A percentile compares a stretch with the other conserved stretches of the same genome.
Evolutionary conservation across 176 grass and related monocot species (phyloP).

Genomic region (Poa pratensis): DNA sequence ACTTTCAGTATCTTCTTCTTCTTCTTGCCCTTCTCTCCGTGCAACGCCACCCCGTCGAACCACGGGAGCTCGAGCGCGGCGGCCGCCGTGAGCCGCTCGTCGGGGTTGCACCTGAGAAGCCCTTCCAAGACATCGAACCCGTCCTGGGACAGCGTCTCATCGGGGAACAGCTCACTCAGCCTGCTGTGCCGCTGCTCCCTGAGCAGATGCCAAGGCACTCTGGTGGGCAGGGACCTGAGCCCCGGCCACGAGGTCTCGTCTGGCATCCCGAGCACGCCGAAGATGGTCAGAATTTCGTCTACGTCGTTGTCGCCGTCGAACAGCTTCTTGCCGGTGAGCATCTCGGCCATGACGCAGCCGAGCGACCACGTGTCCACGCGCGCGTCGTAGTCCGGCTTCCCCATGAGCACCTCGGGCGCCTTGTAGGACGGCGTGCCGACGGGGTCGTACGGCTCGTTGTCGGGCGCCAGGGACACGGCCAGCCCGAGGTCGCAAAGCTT

Average conservation of each 20-base stretch:
- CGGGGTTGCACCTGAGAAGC: neutral
- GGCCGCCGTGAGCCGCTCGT: neutral
- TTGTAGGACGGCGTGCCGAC: neutral
- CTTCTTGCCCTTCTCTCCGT: neutral
- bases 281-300: neutral
- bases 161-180: neutral
- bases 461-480: neutral
- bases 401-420: conserved; percentile 9
- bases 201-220: neutral
- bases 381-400: neutral
- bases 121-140: neutral
- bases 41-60: neutral
- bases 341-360: neutral
- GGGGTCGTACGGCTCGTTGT: neutral
- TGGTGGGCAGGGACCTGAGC: neutral
- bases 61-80: neutral
- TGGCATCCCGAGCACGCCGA: neutral
- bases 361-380: neutral
- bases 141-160: neutral
- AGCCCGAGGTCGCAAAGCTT: conserved; percentile 3
- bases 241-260: neutral
- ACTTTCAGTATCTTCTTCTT: neutral
- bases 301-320: neutral
- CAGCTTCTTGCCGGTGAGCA: neutral
- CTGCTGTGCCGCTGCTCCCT: neutral